Percentiles rank a stretch among this genome's conserved stretches.
phyloP scores from a whole-genome alignment of 202 grass and related monocot species.

The Panicum hallii region DNA sequence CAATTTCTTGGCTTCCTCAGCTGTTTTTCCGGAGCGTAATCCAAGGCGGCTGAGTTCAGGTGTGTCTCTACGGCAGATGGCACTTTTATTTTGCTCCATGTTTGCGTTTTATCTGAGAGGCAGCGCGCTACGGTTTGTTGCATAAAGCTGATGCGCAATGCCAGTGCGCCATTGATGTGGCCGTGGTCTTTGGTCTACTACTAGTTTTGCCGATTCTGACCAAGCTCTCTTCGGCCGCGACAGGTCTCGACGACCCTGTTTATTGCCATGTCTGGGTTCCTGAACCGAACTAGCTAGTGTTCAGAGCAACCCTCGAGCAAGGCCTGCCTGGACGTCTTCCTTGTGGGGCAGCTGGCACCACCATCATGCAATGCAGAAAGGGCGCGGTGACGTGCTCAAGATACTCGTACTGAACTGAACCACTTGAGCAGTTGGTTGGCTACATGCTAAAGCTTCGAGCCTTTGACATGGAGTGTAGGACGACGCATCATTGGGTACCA shows the following conservation, averaged over 20 bases:
- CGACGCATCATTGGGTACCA: slow-evolving; percentile 1
- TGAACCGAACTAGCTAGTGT: background rate
- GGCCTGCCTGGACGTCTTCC: background rate
- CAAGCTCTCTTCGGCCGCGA: background rate
- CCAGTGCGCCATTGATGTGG: background rate
- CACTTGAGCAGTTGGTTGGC: background rate
- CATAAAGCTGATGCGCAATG: background rate
- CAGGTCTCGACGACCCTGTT: background rate
- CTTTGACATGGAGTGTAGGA: background rate
- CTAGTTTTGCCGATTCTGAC: background rate
- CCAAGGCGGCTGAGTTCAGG: background rate
- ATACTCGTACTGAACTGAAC: background rate
- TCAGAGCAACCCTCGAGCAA: background rate
- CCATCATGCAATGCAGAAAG: background rate
- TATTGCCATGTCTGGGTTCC: background rate
- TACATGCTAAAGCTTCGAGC: background rate
- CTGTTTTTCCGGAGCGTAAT: background rate
- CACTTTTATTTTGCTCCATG: background rate
- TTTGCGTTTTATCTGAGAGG: background rate
- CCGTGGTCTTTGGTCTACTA: background rate
- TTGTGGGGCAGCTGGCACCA: background rate
- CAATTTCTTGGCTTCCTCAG: background rate
- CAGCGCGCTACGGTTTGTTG: background rate
- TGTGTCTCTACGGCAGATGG: background rate
- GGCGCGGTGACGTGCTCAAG: background rate